phyloP scores from a whole-genome alignment of 305 asterid species.

The Striga hermonthica region DNA sequence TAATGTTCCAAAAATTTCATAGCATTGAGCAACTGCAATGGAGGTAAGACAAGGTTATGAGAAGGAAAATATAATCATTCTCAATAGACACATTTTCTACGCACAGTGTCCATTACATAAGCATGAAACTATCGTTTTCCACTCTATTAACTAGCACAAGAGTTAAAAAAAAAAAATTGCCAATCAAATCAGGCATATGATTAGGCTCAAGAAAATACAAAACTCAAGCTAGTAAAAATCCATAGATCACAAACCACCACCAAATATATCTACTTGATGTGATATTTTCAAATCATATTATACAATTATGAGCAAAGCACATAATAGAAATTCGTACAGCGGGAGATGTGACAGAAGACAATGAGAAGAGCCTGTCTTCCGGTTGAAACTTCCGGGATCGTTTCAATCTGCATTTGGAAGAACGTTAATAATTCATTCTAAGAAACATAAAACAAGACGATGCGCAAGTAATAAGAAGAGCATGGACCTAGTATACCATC shows the following conservation, averaged over 20 bases:
- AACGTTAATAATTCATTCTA: constrained; percentile 23
- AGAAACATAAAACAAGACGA: not conserved
- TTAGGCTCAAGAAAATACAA: not conserved
- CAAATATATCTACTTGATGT: not conserved
- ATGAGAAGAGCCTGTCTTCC: constrained; percentile 94
- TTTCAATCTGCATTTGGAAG: constrained; percentile 60
- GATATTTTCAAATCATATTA: not conserved
- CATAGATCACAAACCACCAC: not conserved
- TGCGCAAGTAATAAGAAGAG: too few relatives aligned
- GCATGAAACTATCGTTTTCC: not conserved
- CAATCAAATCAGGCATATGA: not conserved
- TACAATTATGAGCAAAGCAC: constrained; percentile 9
- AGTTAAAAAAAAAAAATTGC: too few relatives aligned
- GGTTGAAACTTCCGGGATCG: constrained; percentile 95
- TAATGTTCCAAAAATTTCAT: not conserved
- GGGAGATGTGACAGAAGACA: constrained; percentile 91
- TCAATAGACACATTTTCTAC: not conserved
- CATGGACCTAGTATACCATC: not conserved
- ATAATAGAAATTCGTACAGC: constrained; percentile 59
- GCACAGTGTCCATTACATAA: too few relatives aligned
- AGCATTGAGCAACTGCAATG: not conserved
- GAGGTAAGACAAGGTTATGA: not conserved
- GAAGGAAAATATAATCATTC: constrained; percentile 10
- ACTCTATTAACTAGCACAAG: too few relatives aligned
- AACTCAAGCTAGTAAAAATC: not conserved